Conservation (phyloP, 352 stramenopile genomes). For the Globisporangium heterothallicum region DNA sequence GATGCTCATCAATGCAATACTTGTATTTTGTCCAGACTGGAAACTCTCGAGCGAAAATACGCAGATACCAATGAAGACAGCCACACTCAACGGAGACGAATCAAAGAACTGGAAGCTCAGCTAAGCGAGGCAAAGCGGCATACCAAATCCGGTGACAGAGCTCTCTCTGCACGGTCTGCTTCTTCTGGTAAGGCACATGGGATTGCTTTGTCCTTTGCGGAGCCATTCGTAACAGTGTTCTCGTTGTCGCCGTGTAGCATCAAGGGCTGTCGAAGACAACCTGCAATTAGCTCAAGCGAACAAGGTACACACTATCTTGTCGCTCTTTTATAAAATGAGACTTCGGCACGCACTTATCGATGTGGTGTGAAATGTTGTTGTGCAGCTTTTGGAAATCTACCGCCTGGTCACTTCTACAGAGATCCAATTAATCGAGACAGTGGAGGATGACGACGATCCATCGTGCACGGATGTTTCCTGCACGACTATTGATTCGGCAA, state of each 20-base stretch:
- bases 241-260: slow-evolving; percentile 9
- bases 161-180: slow-evolving; percentile 33
- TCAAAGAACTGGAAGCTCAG: slow-evolving; percentile 54
- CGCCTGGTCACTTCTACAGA: slow-evolving; percentile 72
- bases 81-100: slow-evolving; percentile 25
- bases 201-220: background rate
- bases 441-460: slow-evolving; percentile 41
- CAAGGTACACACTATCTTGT: too few relatives aligned
- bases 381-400: slow-evolving; percentile 72
- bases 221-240: background rate
- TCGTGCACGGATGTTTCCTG: slow-evolving; percentile 68
- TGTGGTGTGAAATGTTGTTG: background rate
- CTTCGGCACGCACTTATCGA: background rate
- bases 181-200: background rate
- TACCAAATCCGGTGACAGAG: slow-evolving; percentile 30
- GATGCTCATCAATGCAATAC: background rate
- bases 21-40: slow-evolving; percentile 13
- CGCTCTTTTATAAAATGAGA: too few relatives aligned
- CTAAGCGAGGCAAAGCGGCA: slow-evolving; percentile 42
- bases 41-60: slow-evolving; percentile 25
- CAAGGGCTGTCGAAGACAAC: slow-evolving; percentile 35
- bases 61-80: slow-evolving; percentile 32
- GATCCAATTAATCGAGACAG: slow-evolving; percentile 62
- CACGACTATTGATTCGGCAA: slow-evolving; percentile 57
- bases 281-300: slow-evolving; percentile 63